Evolutionary conservation across 1,284 basidiomycete genomes (phyloP).

Genomic region (Ceraceosorus guamensis): DNA sequence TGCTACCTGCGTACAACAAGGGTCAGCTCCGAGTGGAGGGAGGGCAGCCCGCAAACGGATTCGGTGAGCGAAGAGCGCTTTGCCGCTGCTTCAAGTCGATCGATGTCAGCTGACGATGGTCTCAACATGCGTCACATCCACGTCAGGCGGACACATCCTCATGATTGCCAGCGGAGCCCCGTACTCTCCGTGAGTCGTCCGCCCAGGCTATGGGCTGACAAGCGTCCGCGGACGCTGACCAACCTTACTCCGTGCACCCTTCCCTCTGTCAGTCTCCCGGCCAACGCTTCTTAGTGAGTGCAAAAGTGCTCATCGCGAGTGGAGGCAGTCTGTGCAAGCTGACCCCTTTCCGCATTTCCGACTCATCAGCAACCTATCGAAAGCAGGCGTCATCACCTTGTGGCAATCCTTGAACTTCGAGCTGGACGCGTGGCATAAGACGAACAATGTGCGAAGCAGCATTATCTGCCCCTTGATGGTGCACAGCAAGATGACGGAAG

Average conservation of each 20-base stretch:
- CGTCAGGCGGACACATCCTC: conserved; percentile 30
- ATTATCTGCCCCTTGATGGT: conserved; percentile 6
- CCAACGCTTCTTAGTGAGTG: too few species aligned
- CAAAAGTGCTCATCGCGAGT: too few species aligned
- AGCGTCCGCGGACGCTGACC: too few species aligned
- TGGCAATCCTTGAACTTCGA: conserved; percentile 22
- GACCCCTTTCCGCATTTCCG: too few species aligned
- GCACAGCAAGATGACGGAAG: conserved; percentile 31
- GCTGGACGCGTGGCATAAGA: conserved; percentile 26
- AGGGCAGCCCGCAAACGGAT: neutral
- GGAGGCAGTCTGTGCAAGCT: too few species aligned
- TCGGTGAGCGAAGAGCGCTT: too few species aligned
- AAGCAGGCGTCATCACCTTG: conserved; percentile 25
- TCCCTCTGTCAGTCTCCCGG: too few species aligned
- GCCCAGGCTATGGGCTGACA: too few species aligned
- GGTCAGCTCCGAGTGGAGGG: conserved; percentile 6
- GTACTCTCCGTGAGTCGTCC: conserved; percentile 10
- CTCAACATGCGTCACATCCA: neutral
- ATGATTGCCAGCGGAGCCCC: conserved; percentile 28
- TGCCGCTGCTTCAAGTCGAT: too few species aligned
- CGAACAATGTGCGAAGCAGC: conserved; percentile 23
- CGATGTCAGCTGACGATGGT: neutral
- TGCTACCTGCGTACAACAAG: conserved; percentile 25
- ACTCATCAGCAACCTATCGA: conserved; percentile 4
- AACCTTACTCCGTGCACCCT: too few species aligned